phyloP scores from a whole-genome alignment of 768 basidiomycete genomes.

The Cystobasidium onofrii region DNA sequence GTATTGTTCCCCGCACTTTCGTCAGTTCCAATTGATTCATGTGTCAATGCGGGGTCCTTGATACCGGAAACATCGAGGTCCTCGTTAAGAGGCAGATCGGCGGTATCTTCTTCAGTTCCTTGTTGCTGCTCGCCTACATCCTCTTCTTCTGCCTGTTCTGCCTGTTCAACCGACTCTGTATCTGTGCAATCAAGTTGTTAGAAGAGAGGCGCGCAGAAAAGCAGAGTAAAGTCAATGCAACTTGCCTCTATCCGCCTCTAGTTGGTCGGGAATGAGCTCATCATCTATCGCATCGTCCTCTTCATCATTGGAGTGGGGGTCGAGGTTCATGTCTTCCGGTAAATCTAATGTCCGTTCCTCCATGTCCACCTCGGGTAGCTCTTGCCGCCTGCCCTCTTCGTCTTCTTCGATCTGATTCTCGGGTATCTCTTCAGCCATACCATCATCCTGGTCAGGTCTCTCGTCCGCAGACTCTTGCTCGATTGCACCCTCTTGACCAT shows the following conservation, averaged over 20 bases:
- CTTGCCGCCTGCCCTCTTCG: conserved; percentile 43
- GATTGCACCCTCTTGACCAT: conserved; percentile 61
- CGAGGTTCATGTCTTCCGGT: conserved; percentile 72
- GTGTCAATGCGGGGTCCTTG: conserved; percentile 35
- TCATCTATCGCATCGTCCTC: conserved; percentile 43
- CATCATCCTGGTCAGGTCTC: conserved; percentile 50
- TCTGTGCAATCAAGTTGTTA: conserved; percentile 13
- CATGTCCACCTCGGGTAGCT: conserved; percentile 66
- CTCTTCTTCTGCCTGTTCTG: conserved; percentile 44
- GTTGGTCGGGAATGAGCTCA: conserved; percentile 41
- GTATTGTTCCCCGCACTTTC: background rate
- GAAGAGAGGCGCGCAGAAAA: background rate
- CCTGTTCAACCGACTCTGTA: conserved; percentile 42
- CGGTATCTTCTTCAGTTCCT: conserved; percentile 51
- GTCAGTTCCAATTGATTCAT: conserved; percentile 27
- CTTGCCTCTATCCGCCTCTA: conserved; percentile 37
- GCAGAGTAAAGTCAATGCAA: conserved; percentile 25
- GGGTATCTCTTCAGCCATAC: conserved; percentile 48
- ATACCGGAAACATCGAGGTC: conserved; percentile 44
- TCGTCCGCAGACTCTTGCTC: no score
- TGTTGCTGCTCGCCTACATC: conserved; percentile 46
- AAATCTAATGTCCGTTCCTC: conserved; percentile 79
- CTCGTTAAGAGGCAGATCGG: conserved; percentile 58
- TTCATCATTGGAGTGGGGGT: conserved; percentile 36
- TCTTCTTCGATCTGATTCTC: conserved; percentile 74